Conservation (phyloP, 345 rosid genomes). For the Eucalyptus albens region DNA sequence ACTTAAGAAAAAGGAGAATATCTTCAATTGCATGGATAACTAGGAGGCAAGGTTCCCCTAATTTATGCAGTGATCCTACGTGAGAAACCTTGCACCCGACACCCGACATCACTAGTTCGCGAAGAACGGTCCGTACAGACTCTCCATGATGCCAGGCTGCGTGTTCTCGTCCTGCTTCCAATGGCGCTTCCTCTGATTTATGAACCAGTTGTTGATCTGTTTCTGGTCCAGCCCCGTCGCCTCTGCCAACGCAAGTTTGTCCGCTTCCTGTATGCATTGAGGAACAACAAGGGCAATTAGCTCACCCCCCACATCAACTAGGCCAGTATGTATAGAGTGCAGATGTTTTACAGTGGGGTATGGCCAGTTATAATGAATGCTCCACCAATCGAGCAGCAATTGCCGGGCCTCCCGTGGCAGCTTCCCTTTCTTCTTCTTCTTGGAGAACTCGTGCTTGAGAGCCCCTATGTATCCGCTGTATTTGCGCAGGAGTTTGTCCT, state of each 20-base stretch:
- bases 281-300: not conserved
- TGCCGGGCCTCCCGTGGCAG: slow-evolving; percentile 39
- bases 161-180: slow-evolving; percentile 46
- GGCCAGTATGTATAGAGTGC: not conserved
- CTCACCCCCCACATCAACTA: not conserved
- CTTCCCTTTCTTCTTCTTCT: slow-evolving; percentile 47
- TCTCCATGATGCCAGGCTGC: slow-evolving; percentile 36
- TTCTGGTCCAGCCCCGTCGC: slow-evolving; percentile 45
- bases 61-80: not conserved
- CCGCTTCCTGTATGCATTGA: slow-evolving; percentile 22
- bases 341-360: slow-evolving; percentile 34
- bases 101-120: not conserved
- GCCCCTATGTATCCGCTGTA: slow-evolving; percentile 31
- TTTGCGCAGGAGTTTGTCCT: slow-evolving; percentile 23
- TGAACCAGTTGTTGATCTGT: slow-evolving; percentile 59
- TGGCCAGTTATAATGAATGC: slow-evolving; percentile 41
- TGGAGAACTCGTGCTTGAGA: slow-evolving; percentile 35
- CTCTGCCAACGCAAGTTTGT: slow-evolving; percentile 32
- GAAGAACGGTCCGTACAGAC: slow-evolving; percentile 13
- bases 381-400: slow-evolving; percentile 44
- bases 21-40: not conserved
- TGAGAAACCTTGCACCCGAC: not conserved
- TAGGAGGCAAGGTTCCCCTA: not conserved
- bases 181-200: slow-evolving; percentile 52
- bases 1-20: not conserved